Conservation (phyloP, 805 yeast genomes). For the Zygoascus biomembranicola region DNA sequence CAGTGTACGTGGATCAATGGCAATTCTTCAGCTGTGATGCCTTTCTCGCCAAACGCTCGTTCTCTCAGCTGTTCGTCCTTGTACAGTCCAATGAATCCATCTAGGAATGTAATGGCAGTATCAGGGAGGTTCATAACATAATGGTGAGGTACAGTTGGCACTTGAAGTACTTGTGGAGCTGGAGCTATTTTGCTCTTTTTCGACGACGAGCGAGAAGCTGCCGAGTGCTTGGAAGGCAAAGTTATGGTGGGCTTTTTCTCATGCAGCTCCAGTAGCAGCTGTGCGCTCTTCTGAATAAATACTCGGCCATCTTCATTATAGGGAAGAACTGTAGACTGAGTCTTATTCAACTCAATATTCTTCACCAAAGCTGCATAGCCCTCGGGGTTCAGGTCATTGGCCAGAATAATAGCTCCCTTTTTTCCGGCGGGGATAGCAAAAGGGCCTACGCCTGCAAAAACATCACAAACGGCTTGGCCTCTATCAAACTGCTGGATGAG, state of each 20-base stretch:
- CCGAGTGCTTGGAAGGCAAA: constrained; percentile 22
- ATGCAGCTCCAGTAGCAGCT: constrained; percentile 41
- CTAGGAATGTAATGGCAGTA: constrained; percentile 74
- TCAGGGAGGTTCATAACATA: constrained; percentile 97
- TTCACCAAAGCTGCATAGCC: constrained; percentile 61
- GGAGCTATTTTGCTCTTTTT: constrained; percentile 19
- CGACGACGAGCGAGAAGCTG: constrained; percentile 18
- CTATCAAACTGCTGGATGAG: constrained; percentile 51
- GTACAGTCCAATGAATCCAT: constrained; percentile 70
- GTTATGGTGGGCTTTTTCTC: constrained; percentile 20
- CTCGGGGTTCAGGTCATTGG: constrained; percentile 90
- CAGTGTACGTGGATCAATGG: constrained; percentile 78
- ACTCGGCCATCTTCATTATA: constrained; percentile 76
- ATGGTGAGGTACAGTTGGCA: constrained; percentile 53
- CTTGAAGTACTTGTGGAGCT: constrained; percentile 11
- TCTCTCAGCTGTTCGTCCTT: constrained; percentile 23
- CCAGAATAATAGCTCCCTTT: constrained; percentile 68
- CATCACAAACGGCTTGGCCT: constrained; percentile 82
- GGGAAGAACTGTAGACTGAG: constrained; percentile 47
- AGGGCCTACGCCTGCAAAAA: constrained; percentile 98
- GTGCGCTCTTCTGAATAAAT: constrained; percentile 58
- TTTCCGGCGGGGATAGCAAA: constrained; percentile 95
- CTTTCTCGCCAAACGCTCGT: constrained; percentile 9
- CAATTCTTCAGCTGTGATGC: constrained; percentile 35
- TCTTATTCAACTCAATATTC: constrained; percentile 61